Base-by-base conservation (phyloP, 148 eudicot genomes). In the Arbutus unedo region DNA sequence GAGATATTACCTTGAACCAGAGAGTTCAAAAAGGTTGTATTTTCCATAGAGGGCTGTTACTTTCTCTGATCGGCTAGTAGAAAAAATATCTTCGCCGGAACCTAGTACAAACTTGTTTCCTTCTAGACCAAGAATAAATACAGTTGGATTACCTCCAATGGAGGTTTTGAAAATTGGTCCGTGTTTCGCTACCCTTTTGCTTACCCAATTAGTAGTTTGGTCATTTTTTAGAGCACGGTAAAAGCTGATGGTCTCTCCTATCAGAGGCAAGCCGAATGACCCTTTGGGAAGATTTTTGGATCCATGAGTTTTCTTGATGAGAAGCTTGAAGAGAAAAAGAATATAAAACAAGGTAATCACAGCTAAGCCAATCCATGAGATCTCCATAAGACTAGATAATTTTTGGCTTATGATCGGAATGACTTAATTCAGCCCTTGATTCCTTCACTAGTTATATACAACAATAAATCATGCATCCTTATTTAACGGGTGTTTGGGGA, bases 221-320 rank as follows among this genome's bases (percentile, higher is more conserved):
- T 79, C 79, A 49, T 59, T 60, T 57, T 18, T 79, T 4, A 57
- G 85, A 31, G 85, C 85, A 60, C 73, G 78, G 19, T 79, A n/a
- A 79, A 79, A 74, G 82, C 85, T 79, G 2, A 84, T 73, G 44
- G 82, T 84, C 73, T 84, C 85, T 47, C 85, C 82, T 16, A 84
- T 49, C 38, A 84, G 15, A 47, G 85, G 85, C 77, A n/a, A 84
- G 41, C 82, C 82, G 2, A 79, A 57, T 38, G 82, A 79, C 50
- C 85, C 85, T 84, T 57, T 7, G 0, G 82, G 85, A 6, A 84
- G 57, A 8, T 84, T 79, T 72, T 54, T 59, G n/a, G 56, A 7
- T 79, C 79, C 50, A 13, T 49, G 60, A 21, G 59, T 57, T 6
- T 41, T 59, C 57, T 49, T 79, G 48, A 9, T 23, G 68, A 72